Evolutionary conservation across 768 basidiomycete genomes (phyloP).

Genomic region (Infundibulicybe gibba): DNA sequence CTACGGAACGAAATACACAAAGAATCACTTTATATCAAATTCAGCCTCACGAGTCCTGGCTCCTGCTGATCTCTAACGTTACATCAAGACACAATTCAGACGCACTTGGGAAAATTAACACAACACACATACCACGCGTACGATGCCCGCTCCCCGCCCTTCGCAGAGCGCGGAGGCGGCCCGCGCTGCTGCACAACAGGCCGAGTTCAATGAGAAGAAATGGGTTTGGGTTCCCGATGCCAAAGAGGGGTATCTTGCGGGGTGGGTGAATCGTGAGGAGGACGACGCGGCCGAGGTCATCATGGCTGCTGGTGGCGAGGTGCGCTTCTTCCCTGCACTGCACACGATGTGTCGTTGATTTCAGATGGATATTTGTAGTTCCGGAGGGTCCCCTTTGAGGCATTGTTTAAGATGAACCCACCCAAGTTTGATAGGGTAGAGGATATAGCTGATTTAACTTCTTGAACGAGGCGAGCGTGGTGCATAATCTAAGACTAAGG

Average conservation of each 20-base stretch:
- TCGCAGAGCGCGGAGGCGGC: conserved; percentile 70
- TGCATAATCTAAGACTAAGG: conserved; percentile 92
- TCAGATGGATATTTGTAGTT: conserved; percentile 13
- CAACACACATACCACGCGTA: background rate
- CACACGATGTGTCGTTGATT: background rate
- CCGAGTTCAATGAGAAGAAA: conserved; percentile 96
- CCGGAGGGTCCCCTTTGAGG: conserved; percentile 65
- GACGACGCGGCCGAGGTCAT: conserved; percentile 81
- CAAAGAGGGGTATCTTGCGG: conserved; percentile 89
- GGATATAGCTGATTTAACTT: conserved; percentile 99
- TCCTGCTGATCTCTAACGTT: too few relatives aligned
- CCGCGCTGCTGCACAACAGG: conserved; percentile 83
- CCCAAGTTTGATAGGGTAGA: conserved; percentile 98
- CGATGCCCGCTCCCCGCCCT: conserved; percentile 46
- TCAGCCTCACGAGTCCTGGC: too few relatives aligned
- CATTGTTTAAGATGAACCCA: conserved; percentile 94
- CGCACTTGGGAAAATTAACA: background rate
- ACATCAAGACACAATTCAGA: background rate
- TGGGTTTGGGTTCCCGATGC: conserved; percentile 98
- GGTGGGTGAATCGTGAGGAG: conserved; percentile 89
- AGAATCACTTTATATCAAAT: too few relatives aligned
- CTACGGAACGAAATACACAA: too few relatives aligned
- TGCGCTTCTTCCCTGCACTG: conserved; percentile 24
- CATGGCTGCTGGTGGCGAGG: conserved; percentile 82
- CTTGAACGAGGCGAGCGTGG: conserved; percentile 96